Base-by-base conservation (phyloP, 1,139 yeast species). In the Hyphopichia buzzinii region DNA sequence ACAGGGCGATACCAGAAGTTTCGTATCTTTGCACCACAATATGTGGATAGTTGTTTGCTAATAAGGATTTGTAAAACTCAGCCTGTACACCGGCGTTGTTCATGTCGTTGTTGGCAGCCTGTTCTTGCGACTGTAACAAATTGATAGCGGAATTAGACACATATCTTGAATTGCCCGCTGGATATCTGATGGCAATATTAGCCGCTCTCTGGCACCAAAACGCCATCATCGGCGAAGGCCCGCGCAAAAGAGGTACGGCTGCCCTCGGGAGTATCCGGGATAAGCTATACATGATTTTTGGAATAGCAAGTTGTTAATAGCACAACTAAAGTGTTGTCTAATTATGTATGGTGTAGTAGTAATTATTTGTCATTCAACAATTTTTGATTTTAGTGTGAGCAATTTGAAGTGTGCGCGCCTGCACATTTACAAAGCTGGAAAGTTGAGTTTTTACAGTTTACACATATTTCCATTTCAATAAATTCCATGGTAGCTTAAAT, bases 11-110 rank as follows among this genome's bases (percentile, higher is more conserved):
- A 7, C 96, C 96, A 0, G 94, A 84, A 4, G 95, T 83, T 57
- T 92, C 97, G 59, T 78, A 94, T 41, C 99, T 76, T 39, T 94
- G 84, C 7, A 89, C 89, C 6, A 92, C 96, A 38, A 92, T 81
- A 48, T 89, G 96, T 8, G 98, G 97, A 55, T 89, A 90, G 61
- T 85, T 84, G 35, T 90, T 76, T 38, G 77, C 77, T 48, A 92
- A 59, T 37, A 90, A 66, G 16, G 79, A 72, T 45, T 75, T 74
- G 65, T 92, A 92, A 50, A 92, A 90, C 40, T 79, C 83, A 1
- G 94, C 89, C 61, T 92, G 98, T 8, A 77, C 72, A 4, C 54
- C 64, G 1, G 97, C 74, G 57, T 86, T 84, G 31, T 70, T 63
- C 35, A 86, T 59, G 39, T 84, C 84, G 40, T 72, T 66, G 59